Base-by-base conservation (phyloP, 73 alveolate genomes). In the Paramecium biaurelia region DNA sequence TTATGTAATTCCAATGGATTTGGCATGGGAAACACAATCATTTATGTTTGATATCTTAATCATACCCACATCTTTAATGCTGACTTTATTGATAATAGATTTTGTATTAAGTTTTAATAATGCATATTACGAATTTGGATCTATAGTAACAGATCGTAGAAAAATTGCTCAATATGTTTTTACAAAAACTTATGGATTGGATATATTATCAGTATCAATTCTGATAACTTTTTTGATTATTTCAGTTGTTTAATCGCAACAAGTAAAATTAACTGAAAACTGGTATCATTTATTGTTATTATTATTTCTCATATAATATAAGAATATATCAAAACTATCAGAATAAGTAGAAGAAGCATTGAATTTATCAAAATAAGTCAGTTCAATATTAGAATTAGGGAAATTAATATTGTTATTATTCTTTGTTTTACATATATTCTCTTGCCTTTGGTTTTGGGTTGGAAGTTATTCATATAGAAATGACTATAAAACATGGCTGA, bases 121-220 rank as follows among this genome's bases (percentile, higher is more conserved):
- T 47, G 70, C 90, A 2, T 79, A 30, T 45, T 79, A 79, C 26
- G 70, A 79, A 34, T 79, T 79, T 79, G 90, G 90, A 43, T 79
- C 45, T 2, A 79, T 79, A 14, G 90, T 79, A 30, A 79, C 70
- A 14, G 90, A 79, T 24, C n/a, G 90, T 0, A 79, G 15, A 34
- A 79, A 79, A 26, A 79, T 79, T 7, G 90, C 90, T 21, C 5
- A 41, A 23, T 24, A 79, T 79, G 90, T 79, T 0, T 23, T 79
- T 23, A 30, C 70, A 3, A 79, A 45, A 34, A 21, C 74, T 9
- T 79, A 79, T 79, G 74, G 90, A 43, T 12, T 45, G 12, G 90
- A 79, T 11, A 47, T 47, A 4, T 26, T 47, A 9, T 79, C 90
- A 6, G 45, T 79, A 20, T 23, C 43, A 6, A 45, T 79, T 24